Conservation (phyloP, 352 stramenopile species). For the Globisporangium polare region DNA sequence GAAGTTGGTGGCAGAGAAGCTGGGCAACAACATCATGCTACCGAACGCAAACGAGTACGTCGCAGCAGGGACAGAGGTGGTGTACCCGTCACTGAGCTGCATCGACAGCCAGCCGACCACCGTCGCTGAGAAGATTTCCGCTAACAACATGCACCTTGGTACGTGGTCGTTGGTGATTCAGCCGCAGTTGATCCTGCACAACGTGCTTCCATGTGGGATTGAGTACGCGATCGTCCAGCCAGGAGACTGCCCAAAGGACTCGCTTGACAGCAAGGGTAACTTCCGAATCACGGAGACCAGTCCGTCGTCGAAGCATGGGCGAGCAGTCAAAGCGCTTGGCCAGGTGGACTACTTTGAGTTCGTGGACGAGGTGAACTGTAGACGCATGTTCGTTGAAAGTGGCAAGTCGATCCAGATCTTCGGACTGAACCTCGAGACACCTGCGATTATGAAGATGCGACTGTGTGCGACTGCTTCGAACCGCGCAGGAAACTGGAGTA, state of each 20-base stretch:
- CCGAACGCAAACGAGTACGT: conserved; percentile 43
- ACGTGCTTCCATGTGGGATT: conserved; percentile 76
- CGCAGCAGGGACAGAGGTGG: conserved; percentile 51
- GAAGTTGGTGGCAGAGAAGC: conserved; percentile 59
- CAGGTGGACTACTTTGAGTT: conserved; percentile 66
- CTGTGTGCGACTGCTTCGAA: conserved; percentile 57
- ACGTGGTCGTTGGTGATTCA: conserved; percentile 79
- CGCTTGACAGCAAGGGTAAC: conserved; percentile 49
- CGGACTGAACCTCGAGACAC: conserved; percentile 58
- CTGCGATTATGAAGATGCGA: conserved; percentile 74
- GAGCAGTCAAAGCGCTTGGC: conserved; percentile 41
- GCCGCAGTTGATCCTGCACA: conserved; percentile 77
- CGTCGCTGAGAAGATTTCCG: conserved; percentile 70
- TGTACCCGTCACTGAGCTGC: conserved; percentile 61
- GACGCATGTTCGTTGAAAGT: conserved; percentile 70
- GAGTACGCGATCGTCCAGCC: conserved; percentile 84
- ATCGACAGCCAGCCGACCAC: conserved; percentile 84
- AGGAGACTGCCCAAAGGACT: conserved; percentile 58
- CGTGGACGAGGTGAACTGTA: conserved; percentile 77
- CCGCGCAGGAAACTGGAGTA: conserved; percentile 49
- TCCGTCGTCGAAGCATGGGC: conserved; percentile 40
- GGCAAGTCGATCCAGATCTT: conserved; percentile 81
- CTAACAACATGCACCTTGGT: conserved; percentile 51
- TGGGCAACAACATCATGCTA: conserved; percentile 56
- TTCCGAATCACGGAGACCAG: conserved; percentile 37